Base-by-base conservation (phyloP, 2,329 filamentous ascomycete genomes). In the Neocucurbitaria cava region DNA sequence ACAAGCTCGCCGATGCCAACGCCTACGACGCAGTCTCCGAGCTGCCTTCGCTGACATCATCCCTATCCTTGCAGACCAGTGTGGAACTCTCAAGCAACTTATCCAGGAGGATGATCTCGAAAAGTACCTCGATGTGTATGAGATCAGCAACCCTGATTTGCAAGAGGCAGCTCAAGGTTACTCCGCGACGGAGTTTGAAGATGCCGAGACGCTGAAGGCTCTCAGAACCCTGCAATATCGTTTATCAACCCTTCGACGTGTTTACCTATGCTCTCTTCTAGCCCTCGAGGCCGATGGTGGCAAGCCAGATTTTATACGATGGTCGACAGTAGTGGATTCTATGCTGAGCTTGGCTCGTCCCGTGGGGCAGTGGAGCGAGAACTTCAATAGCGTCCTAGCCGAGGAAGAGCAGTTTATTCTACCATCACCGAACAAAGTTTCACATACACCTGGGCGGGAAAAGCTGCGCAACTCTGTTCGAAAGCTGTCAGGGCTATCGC, bases 181-280 rank as follows among this genome's bases (percentile, higher is more conserved):
- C 52, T 82, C 83, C 4, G 83, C 86, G 39, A 77, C 81, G n/a
- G 85, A 89, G 42, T 85, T 89, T 54, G 91, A 96, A 44, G 90
- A 96, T 58, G 76, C 83, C 24, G 89, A 92, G 55, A 87, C 88
- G 1, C 80, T 98, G 21, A 96, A 94, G 69, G 88, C 91, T 33
- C 83, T 94, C 6, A 89, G 92, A 23, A 75, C 77, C 13, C 67
- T 79, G 40, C 79, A 80, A 59, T 91, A 91, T 52, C 87, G 92
- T 43, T 86, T 96, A 48, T 89, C 91, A 63, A 89, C 89, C 10
- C 83, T 92, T 30, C 87, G 95, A 56, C 94, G 95, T 70, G 86
- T 96, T 61, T 88, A 96, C 36, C 79, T 99, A 3, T 96, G 94
- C 74, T 91, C 90, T n/a, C 79, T 99, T 41, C 81, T 99, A 59